Evolutionary conservation across 306 rosid genomes (phyloP), one percentile per base, ranked within the genome.

Genomic region (Trifolium dubium): DNA sequence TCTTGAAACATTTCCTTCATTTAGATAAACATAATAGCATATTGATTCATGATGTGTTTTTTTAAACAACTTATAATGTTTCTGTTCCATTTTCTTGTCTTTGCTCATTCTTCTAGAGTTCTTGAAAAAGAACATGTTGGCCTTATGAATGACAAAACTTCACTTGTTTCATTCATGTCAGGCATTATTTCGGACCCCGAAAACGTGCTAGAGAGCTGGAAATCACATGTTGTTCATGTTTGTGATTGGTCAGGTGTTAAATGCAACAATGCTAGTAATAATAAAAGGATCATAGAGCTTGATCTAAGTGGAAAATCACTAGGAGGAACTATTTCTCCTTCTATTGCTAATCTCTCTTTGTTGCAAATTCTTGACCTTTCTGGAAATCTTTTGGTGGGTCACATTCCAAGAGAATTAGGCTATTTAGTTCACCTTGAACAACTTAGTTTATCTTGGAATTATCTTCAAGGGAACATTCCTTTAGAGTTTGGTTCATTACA

Each of bases 361-460:
- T 85, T 94, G 67, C 80, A 58, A 19, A 72, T 94, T 74, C 96
- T 94, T 32, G 97, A 94, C 69, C 82, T 94, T 73, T 91, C 98
- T 10, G 83, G 79, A 14, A 94, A 94, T 78, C 84, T 74, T 50
- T 83, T 94, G 8, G 71, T 82, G 70, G 98, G 95, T 69, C 77
- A 73, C 31, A 89, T 91, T 73, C 98, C 98, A 29, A 70, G 47
- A 62, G 96, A 91, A 53, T 67, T 94, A 0, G 97, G 97, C 19
- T 61, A 41, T 56, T 90, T 94, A 15, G 51, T 64, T 50, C 78
- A 43, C 8, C 96, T 94, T 14, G 77, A 74, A 41, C 83, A 83
- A 32, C 86, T 89, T 28, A 87, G 98, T 84, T 84, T 89, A 29
- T 88, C 92, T 13, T 30, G 81, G 66, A 94, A 91, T 74, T 79